Base-by-base conservation (phyloP, 768 basidiomycete genomes). In the Dendrothele bispora region DNA sequence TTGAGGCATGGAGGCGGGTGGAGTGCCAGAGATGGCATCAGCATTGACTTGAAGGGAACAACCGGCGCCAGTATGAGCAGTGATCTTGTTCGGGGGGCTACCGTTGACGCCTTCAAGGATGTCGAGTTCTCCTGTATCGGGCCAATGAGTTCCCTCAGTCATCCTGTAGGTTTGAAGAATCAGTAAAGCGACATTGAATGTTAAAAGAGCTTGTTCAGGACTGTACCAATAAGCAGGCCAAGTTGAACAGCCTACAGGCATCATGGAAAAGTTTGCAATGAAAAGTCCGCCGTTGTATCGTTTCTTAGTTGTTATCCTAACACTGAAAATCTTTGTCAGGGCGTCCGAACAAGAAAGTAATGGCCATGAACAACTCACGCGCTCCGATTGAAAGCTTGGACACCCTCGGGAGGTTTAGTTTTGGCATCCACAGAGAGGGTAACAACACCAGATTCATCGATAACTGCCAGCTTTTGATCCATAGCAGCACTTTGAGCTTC, bases 41-140 rank as follows among this genome's bases (percentile, higher is more conserved):
- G 39, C 15, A 7, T 35, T 58, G 25, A 64, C 62, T 18, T 73
- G 48, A 30, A 83, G 58, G 7, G 49, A 18, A 25, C 56, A 52
- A 22, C 54, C 54, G 12, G 60, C 62, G 43, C 59, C 60, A 32
- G 59, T 74, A 53, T 80, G 78, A 3, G 79, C 62, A 1, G 79
- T 74, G 61, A 72, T 67, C 44, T 77, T 76, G 53, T 81, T 82
- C 30, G 34, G 55, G 0, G 48, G 42, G 46, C 71, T 68, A 20
- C 64, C 48, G 55, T 82, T 79, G 43, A 82, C 77, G 7, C 76
- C 74, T 47, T 82, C 80, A 15, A 81, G 54, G 34, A 80, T 74
- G 50, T 82, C 80, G 29, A 80, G 75, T 57, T 83, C 79, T 17
- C 42, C 39, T 39, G 39, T 15, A 40, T n/a, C 5, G 17, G 30